Evolutionary conservation across 2,329 filamentous ascomycete genomes (phyloP).

Genomic region (Sporothrix protearum): DNA sequence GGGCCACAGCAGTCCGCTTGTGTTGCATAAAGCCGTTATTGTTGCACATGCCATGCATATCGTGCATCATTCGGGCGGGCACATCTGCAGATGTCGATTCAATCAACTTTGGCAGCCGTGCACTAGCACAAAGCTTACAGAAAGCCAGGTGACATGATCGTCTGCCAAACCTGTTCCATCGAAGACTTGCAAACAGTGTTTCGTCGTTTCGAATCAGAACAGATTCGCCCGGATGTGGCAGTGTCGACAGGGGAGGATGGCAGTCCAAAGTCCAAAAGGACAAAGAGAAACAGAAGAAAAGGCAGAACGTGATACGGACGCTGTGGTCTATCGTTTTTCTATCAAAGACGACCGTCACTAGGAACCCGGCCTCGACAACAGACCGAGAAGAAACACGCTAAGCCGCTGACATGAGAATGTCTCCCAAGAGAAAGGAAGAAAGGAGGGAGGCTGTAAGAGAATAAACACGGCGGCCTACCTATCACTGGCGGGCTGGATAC

Average conservation of each 20-base stretch:
- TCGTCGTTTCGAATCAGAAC: conserved; percentile 13
- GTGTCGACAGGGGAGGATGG: conserved; percentile 1
- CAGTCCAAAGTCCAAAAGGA: neutral
- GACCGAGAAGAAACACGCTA: conserved; percentile 6
- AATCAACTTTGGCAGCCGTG: conserved; percentile 5
- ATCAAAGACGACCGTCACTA: neutral
- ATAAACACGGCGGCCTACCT: neutral
- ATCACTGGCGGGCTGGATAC: neutral
- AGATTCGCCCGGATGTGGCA: conserved; percentile 14
- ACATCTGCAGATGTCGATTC: conserved; percentile 6
- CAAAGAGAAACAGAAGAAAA: neutral
- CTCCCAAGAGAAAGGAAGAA: neutral
- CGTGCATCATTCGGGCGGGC: neutral
- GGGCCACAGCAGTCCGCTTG: neutral
- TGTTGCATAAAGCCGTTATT: conserved; percentile 19
- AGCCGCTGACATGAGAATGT: neutral
- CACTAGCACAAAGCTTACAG: neutral
- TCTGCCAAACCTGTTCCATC: neutral
- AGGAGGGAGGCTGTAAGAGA: neutral
- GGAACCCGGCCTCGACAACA: neutral
- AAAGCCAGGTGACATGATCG: conserved; percentile 9
- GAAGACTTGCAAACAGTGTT: neutral
- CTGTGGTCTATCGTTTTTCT: neutral
- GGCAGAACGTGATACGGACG: neutral
- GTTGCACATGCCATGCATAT: neutral